A percentile compares a stretch with the other conserved stretches of the same genome.
Conservation (phyloP, 352 stramenopile genomes). For the Globisporangium rhizosaccharum region DNA sequence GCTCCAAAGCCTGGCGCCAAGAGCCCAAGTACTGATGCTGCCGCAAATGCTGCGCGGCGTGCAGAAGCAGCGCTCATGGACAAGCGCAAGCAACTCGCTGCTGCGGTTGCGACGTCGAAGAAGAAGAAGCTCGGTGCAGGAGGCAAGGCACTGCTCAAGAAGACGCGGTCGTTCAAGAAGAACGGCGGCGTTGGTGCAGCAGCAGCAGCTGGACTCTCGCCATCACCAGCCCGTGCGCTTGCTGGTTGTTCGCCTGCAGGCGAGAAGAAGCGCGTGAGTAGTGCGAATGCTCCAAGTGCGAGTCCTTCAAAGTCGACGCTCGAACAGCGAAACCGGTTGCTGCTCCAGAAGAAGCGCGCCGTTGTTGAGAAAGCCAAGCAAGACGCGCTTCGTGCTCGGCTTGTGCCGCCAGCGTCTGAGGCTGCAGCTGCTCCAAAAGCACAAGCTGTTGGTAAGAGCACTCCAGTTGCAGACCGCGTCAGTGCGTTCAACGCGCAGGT, state of each 20-base stretch:
- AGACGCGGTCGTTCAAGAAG: slow-evolving; percentile 17
- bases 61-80: slow-evolving; percentile 6
- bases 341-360: slow-evolving; percentile 21
- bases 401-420: background rate
- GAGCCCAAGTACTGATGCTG: background rate
- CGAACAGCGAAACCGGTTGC: slow-evolving; percentile 12
- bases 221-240: background rate
- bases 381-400: slow-evolving; percentile 3
- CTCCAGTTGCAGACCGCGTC: slow-evolving; percentile 25
- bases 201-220: background rate
- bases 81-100: slow-evolving; percentile 2
- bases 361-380: slow-evolving; percentile 19
- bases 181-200: background rate
- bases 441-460: background rate
- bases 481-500: slow-evolving; percentile 61
- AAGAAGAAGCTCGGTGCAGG: slow-evolving; percentile 8
- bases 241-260: slow-evolving; percentile 1
- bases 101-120: slow-evolving; percentile 2
- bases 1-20: background rate
- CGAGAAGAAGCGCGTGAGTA: background rate
- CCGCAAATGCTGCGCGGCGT: slow-evolving; percentile 2
- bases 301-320: slow-evolving; percentile 9
- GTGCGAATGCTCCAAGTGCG: background rate
- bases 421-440: background rate
- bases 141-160: slow-evolving; percentile 10